Percentiles rank a stretch among this genome's conserved stretches.
Conservation (phyloP, 352 stramenopile genomes). For the Globisporangium nodosum region DNA sequence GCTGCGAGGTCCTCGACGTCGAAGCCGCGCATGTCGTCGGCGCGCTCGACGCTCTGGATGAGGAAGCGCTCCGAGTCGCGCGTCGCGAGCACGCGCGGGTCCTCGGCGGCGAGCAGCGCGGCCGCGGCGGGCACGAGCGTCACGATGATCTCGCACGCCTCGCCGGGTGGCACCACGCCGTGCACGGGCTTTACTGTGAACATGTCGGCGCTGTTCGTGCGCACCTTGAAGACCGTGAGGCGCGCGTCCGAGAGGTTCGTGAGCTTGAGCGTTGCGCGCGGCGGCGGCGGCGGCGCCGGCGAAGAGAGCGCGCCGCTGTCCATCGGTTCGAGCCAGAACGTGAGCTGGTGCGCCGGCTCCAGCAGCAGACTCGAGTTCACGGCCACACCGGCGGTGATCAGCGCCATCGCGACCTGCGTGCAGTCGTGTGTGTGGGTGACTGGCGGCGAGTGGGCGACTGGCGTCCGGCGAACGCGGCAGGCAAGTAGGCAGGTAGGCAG, state of each 20-base stretch:
- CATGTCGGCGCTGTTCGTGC: constrained; percentile 69
- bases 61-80: constrained; percentile 44
- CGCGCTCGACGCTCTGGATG: constrained; percentile 49
- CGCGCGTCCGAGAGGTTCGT: constrained; percentile 60
- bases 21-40: constrained; percentile 38
- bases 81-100: constrained; percentile 23
- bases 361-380: constrained; percentile 71
- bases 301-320: neutral
- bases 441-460: too few relatives aligned
- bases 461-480: too few relatives aligned
- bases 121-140: constrained; percentile 28
- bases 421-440: neutral
- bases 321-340: constrained; percentile 5
- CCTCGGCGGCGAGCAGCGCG: constrained; percentile 27
- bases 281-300: too few relatives aligned
- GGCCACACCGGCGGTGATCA: constrained; percentile 70
- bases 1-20: constrained; percentile 23
- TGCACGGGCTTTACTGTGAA: constrained; percentile 73
- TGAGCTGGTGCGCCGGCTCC: constrained; percentile 36
- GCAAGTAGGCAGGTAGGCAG: too few relatives aligned
- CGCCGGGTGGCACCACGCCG: constrained; percentile 39
- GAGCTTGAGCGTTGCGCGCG: constrained; percentile 22
- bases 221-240: constrained; percentile 65
- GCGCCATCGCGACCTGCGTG: constrained; percentile 7
- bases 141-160: constrained; percentile 29